These are phyloP conservation scores for Alisma plantagoaquatica DNA, from an alignment of 106 monocot species.

Conservation along the genomic window DNA sequence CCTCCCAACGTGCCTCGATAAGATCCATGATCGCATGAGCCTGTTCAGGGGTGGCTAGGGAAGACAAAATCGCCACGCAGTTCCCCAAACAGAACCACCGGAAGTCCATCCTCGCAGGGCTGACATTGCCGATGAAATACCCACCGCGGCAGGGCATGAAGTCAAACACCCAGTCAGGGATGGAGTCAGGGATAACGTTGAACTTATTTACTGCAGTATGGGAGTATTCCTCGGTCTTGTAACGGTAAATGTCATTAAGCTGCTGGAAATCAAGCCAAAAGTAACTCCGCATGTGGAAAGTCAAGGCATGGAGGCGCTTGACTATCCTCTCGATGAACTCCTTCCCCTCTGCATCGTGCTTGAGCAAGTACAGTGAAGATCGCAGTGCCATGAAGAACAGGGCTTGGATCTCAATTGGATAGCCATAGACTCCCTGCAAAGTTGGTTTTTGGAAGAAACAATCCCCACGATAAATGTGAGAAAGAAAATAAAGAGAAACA, in stretches of 20 bases:
- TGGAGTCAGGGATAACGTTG: slow-evolving; percentile 82
- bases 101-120: slow-evolving; percentile 80
- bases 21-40: slow-evolving; percentile 85
- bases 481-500: not conserved
- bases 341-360: slow-evolving; percentile 69
- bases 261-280: slow-evolving; percentile 87
- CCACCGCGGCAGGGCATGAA: slow-evolving; percentile 73
- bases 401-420: slow-evolving; percentile 88
- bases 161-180: slow-evolving; percentile 86
- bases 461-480: not conserved
- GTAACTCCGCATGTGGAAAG: slow-evolving; percentile 72
- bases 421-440: slow-evolving; percentile 69
- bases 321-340: slow-evolving; percentile 61
- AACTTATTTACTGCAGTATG: slow-evolving; percentile 89
- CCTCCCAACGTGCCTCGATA: slow-evolving; percentile 74
- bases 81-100: slow-evolving; percentile 84
- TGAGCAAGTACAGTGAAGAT: slow-evolving; percentile 45
- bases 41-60: slow-evolving; percentile 73
- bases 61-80: slow-evolving; percentile 68
- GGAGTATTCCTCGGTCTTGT: slow-evolving; percentile 79
- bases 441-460: not conserved
- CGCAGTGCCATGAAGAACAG: slow-evolving; percentile 82
- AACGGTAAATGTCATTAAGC: slow-evolving; percentile 74
- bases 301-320: slow-evolving; percentile 60
- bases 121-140: slow-evolving; percentile 76